Evolutionary conservation across 257 asterid genomes (phyloP).

Genomic region (Petrea volubilis): DNA sequence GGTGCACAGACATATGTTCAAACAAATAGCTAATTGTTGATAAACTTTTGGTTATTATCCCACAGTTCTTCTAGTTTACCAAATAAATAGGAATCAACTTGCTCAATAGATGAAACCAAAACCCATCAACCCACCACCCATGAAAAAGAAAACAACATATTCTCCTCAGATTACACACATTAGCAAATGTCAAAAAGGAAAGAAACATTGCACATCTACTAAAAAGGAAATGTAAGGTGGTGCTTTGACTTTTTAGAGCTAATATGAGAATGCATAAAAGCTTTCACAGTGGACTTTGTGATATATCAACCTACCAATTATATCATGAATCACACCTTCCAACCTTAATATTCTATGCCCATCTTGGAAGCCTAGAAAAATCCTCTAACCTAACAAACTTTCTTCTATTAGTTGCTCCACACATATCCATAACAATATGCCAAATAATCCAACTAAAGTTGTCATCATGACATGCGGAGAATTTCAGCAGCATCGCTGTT

Average conservation of each 20-base stretch:
- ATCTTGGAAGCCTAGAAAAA: not conserved
- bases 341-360: not conserved
- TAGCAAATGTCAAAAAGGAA: constrained; percentile 1
- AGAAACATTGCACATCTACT: not conserved
- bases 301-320: not conserved
- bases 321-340: not conserved
- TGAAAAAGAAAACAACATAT: no score
- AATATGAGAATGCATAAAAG: not conserved
- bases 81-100: not conserved
- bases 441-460: constrained; percentile 2
- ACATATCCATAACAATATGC: not conserved
- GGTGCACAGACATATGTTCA: not conserved
- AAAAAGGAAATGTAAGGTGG: not conserved
- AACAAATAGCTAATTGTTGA: not conserved
- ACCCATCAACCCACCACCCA: no score
- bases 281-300: not conserved
- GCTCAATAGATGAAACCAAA: not conserved
- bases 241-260: not conserved
- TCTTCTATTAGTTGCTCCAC: not conserved
- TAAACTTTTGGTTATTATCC: not conserved
- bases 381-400: no score
- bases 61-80: not conserved
- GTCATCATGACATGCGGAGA: not conserved
- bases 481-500: not conserved
- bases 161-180: not conserved